phyloP scores from a whole-genome alignment of 441 rosid species.

The Pelargonium citronellum region DNA sequence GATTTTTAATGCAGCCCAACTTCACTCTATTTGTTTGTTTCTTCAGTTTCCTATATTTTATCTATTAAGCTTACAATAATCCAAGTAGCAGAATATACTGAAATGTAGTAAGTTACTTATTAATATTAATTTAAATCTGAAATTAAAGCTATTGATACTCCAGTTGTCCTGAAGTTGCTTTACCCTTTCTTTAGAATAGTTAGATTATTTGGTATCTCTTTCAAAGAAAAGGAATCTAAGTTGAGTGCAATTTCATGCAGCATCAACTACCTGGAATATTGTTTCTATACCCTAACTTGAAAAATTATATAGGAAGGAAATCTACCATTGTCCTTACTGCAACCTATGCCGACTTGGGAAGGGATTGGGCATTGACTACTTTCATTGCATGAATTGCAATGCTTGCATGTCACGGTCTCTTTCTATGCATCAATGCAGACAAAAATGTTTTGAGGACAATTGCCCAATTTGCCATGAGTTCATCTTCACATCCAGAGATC shows the following conservation, averaged over 20 bases:
- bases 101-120: not conserved
- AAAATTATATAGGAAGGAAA: constrained; percentile 50
- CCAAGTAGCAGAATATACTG: not conserved
- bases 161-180: not conserved
- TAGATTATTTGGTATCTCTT: not conserved
- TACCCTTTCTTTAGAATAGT: not conserved
- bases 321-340: constrained; percentile 86
- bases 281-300: constrained; percentile 12
- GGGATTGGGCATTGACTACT: constrained; percentile 75
- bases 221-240: not conserved
- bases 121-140: not conserved
- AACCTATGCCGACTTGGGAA: constrained; percentile 81
- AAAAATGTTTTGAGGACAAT: constrained; percentile 68
- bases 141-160: not conserved
- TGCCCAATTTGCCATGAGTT: constrained; percentile 83
- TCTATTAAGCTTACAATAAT: not conserved
- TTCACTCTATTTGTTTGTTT: not conserved
- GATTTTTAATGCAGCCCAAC: not conserved
- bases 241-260: not conserved
- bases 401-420: constrained; percentile 69
- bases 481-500: constrained; percentile 57
- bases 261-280: constrained; percentile 9
- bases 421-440: constrained; percentile 54
- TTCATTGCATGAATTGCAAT: constrained; percentile 94
- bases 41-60: not conserved